These are phyloP conservation scores for Erodium maritimum DNA, from an alignment of 345 rosid species.

Conservation along the genomic window DNA sequence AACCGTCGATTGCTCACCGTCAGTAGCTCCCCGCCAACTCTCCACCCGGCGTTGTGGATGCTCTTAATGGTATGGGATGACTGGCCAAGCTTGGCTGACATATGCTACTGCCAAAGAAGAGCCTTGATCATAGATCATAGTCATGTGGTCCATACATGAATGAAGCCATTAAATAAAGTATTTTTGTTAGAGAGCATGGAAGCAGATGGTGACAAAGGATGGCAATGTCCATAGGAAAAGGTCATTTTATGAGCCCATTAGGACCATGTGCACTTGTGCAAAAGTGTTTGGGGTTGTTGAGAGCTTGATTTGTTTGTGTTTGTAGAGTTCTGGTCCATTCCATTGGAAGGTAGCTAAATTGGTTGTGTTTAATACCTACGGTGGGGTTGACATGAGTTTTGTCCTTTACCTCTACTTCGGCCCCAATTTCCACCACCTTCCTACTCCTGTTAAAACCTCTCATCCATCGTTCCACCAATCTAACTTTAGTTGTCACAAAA, in stretches of 20 bases:
- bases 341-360: neutral
- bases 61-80: too few species aligned
- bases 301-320: neutral
- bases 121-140: slow-evolving; percentile 2
- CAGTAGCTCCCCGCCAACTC: too few species aligned
- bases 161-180: neutral
- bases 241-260: neutral
- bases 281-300: neutral
- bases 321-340: neutral
- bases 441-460: neutral
- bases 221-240: neutral
- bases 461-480: neutral
- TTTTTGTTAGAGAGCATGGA: neutral
- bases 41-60: too few species aligned
- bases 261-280: neutral
- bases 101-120: neutral
- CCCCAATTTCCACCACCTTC: neutral
- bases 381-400: neutral
- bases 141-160: neutral
- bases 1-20: too few species aligned
- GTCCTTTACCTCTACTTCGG: neutral
- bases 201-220: neutral
- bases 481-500: too few species aligned
- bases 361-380: neutral
- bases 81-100: too few species aligned